phyloP scores from a whole-genome alignment of 345 rosid species.

The Pistacia atlantica region DNA sequence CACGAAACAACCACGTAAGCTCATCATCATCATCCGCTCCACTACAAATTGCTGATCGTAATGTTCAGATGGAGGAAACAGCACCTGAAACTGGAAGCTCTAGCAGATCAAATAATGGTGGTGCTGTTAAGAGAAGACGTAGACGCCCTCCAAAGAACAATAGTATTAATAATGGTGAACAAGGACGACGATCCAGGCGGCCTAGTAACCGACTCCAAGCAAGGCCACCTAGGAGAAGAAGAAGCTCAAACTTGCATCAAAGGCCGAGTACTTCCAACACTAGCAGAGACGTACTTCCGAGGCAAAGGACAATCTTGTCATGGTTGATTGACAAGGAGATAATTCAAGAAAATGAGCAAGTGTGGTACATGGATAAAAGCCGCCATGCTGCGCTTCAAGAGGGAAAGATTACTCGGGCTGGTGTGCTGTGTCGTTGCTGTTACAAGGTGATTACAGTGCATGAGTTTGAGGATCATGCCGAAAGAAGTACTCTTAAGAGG shows the following conservation, averaged over 20 bases:
- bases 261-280: not conserved
- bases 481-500: not conserved
- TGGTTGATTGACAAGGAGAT: slow-evolving; percentile 22
- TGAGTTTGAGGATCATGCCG: slow-evolving; percentile 29
- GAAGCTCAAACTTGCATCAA: not conserved
- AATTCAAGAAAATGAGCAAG: not conserved
- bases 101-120: not conserved
- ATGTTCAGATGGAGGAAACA: not conserved
- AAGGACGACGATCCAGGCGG: not conserved
- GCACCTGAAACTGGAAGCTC: not conserved
- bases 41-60: not conserved
- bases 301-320: slow-evolving; percentile 20
- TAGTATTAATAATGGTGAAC: not conserved
- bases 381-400: not conserved
- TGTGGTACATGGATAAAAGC: not conserved
- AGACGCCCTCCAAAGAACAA: not conserved
- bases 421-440: slow-evolving; percentile 30
- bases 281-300: not conserved
- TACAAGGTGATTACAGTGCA: not conserved
- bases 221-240: slow-evolving; percentile 2
- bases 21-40: not conserved
- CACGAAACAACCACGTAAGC: not conserved
- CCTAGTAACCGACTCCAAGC: not conserved
- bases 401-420: slow-evolving; percentile 18
- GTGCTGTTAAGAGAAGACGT: not conserved